Evolutionary conservation across 2,329 filamentous ascomycete genomes (phyloP), one percentile per base, ranked within the genome.

Genomic region (Colletotrichum agaves): DNA sequence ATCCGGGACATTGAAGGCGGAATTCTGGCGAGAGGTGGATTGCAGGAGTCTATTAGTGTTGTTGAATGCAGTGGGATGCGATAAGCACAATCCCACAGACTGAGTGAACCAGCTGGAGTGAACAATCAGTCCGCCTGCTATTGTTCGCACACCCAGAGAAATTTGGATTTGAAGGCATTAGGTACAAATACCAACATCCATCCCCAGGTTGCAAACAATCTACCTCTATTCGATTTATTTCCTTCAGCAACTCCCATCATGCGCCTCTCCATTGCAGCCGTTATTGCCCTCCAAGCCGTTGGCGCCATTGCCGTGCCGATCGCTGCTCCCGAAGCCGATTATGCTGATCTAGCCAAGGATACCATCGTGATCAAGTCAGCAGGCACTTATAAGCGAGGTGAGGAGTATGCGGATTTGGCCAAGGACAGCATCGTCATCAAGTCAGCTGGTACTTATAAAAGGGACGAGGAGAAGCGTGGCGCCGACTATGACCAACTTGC

Each of bases 281-380:
- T 58, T 21, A 17, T 67, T n/a, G 60, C 60, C 13, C 44, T 67
- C 8, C 64, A 67, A 39, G 64, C 64, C 13, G n/a, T 63, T 12
- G 64, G 43, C 44, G 52, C 19, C 31, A n/a, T 67, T 21, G 64
- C 60, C 52, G 64, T 59, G 1, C 63, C 63, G 3, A 15, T 67
- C n/a, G 60, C 60, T 27, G 60, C 62, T 3, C 60, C 60, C 13
- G 41, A 19, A 3, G 41, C 27, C 17, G 41, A 41, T 6, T 57
- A 57, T 37, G 53, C 53, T n/a, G 53, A 31, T 21, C 19, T 41
- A 17, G 33, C 52, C 35, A 41, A 56, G 19, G 19, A 56, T 19
- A 41, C n/a, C 8, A 56, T 56, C 21, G 46, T 49, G 3, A 49
- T 49, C 21, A 49, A 49, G 46, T 49, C 46, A 13, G 49, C 31